A percentile compares a stretch with the other conserved stretches of the same genome.
These are phyloP conservation scores for Sporisorium exsertum DNA, from an alignment of 1,284 basidiomycete species.

Conservation along the genomic window DNA sequence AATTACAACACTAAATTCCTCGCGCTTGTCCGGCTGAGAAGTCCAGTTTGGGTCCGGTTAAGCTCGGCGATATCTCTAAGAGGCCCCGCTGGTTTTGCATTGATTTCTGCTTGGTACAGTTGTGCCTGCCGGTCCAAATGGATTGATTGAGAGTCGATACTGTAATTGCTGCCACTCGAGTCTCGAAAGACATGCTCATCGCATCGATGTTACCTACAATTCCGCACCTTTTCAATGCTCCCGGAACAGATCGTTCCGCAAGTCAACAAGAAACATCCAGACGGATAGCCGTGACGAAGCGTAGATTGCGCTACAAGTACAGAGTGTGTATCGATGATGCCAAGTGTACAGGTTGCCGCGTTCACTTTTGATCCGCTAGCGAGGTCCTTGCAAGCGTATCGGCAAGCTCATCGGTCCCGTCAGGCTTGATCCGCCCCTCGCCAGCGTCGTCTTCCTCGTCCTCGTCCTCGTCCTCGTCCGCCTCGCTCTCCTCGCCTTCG, in stretches of 20 bases:
- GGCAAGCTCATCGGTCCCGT: conserved; percentile 55
- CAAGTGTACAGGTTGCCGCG: background rate
- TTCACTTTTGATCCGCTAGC: conserved; percentile 41
- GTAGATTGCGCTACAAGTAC: conserved; percentile 8
- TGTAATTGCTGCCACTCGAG: background rate
- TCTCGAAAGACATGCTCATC: no score
- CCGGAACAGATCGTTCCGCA: no score
- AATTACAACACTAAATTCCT: conserved; percentile 1
- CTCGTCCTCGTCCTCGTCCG: conserved; percentile 48
- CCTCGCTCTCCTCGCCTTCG: conserved; percentile 66
- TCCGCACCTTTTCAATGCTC: no score
- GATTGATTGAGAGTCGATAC: background rate
- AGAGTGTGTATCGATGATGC: background rate
- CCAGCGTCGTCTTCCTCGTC: conserved; percentile 22
- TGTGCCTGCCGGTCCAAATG: no score
- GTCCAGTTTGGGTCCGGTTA: background rate
- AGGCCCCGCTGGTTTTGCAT: no score
- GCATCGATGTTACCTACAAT: background rate
- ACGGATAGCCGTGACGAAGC: background rate
- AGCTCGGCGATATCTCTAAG: conserved; percentile 1
- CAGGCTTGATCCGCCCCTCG: conserved; percentile 13
- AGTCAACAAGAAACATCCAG: background rate
- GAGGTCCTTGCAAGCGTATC: conserved; percentile 43
- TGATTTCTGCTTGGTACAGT: background rate
- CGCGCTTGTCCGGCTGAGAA: background rate